Percentiles rank a stretch among this genome's conserved stretches.
phyloP scores from a whole-genome alignment of 257 asterid species.

The Knoxia roxburghii region DNA sequence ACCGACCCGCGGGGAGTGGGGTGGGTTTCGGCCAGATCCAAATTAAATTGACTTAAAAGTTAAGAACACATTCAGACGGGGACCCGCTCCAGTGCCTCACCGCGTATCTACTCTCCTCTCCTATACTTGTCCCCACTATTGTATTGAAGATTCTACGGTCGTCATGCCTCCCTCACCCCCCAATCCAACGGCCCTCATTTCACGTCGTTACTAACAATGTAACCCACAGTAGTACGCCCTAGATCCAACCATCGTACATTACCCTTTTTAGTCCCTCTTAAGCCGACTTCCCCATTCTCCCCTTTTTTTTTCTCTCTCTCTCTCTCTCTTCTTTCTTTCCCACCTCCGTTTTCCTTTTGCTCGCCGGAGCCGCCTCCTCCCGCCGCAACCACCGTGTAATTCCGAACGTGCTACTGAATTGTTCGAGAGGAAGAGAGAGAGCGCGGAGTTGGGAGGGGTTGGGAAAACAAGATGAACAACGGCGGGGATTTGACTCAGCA shows the following conservation, averaged over 20 bases:
- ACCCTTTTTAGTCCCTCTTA: conserved; percentile 18
- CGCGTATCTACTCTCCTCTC: conserved; percentile 32
- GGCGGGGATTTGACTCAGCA: conserved; percentile 75
- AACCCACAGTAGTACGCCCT: conserved; percentile 55
- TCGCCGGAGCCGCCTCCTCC: conserved; percentile 19
- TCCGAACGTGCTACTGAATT: conserved; percentile 8
- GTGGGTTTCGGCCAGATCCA: no score
- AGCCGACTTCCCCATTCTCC: conserved; percentile 2
- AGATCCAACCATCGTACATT: conserved; percentile 43
- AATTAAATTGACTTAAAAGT: conserved; percentile 32
- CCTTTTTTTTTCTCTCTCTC: conserved; percentile 8
- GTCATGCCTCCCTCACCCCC: neutral
- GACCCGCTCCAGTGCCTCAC: conserved; percentile 31
- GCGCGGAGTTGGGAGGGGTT: conserved; percentile 22
- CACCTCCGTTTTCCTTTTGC: conserved; percentile 25
- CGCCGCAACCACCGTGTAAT: neutral
- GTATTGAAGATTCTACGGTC: conserved; percentile 9
- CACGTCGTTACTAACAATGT: conserved; percentile 30
- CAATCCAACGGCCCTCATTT: conserved; percentile 35
- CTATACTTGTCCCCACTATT: neutral
- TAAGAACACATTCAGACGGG: conserved; percentile 24
- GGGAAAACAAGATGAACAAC: conserved; percentile 59
- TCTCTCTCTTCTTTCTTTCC: conserved; percentile 8
- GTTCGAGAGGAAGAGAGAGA: neutral
- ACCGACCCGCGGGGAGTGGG: no score